A percentile compares a stretch with the other conserved stretches of the same genome.
These are phyloP conservation scores for Hanseniaspora vineae DNA, from an alignment of 805 yeast genomes.

Conservation along the genomic window DNA sequence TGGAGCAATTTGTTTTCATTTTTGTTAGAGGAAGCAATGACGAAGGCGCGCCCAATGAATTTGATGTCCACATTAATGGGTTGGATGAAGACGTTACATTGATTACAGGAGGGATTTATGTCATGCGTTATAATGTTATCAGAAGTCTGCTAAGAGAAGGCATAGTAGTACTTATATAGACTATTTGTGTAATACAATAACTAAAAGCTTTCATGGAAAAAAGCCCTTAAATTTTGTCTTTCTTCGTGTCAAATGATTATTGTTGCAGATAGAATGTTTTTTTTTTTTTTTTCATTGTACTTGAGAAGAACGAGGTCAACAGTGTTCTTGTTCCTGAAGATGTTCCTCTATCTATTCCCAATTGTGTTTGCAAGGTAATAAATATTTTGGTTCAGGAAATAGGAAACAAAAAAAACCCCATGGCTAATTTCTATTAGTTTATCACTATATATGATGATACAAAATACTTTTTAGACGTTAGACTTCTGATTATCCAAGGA, in stretches of 20 bases:
- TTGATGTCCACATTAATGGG: conserved; percentile 32
- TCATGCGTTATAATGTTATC: conserved; percentile 51
- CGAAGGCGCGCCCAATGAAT: conserved; percentile 11
- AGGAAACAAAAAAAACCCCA: not conserved
- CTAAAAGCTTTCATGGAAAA: not conserved
- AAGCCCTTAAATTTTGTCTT: no score
- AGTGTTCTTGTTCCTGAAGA: no score
- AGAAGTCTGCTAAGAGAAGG: conserved; percentile 28
- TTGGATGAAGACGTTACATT: conserved; percentile 41
- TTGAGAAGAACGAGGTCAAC: no score
- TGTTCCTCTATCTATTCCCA: no score
- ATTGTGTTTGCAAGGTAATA: no score
- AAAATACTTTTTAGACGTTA: conserved; percentile 24
- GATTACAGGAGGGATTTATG: conserved; percentile 55
- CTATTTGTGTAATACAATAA: not conserved
- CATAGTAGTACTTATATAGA: conserved; percentile 30
- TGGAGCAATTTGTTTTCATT: conserved; percentile 67
- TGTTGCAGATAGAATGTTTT: no score
- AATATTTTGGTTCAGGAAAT: not conserved
- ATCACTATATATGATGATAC: conserved; percentile 16
- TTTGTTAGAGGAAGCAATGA: conserved; percentile 13
- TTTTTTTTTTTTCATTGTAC: no score
- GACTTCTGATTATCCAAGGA: conserved; percentile 24
- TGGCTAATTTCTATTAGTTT: not conserved
- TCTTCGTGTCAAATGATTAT: no score